Evolutionary conservation across 768 basidiomycete genomes (phyloP), one percentile per base, ranked within the genome.

Genomic region (Termitomyces sp.): DNA sequence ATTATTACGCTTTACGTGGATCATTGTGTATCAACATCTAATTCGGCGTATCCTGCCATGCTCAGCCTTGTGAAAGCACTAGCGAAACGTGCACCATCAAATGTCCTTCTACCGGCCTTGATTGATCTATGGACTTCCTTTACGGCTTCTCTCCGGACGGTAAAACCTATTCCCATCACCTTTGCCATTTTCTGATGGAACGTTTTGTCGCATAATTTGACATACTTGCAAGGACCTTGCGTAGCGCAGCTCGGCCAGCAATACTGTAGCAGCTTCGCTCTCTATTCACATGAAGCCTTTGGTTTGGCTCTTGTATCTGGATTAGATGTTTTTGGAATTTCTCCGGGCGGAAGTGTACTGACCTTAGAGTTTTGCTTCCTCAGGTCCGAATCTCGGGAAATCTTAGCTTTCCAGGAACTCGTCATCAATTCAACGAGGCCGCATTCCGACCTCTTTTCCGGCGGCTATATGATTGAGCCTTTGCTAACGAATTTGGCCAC

Each of bases 391-490:
- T 66, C 70, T 7, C 71, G 73, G 47, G 76, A 85, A 11, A 84
- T 92, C 60, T 71, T 81, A 1, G 88, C 95, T 0, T 98, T 97
- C 81, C 81, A 88, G 11, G 92, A 96, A 72, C 77, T 98, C 9
- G 91, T 95, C 11, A 85, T 93, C 57, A 98, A 73, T 79, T 99
- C 57, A 97, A 96, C 69, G 97, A 98, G 67, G 85, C 86, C 0
- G 83, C 89, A 0, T 98, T 99, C 86, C 84, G 86, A 63, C 95
- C 96, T 0, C 77, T 98, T 15, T 96, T 98, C 83, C 86, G 94
- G 58, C 87, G 88, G 57, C 73, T 96, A 60, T 94, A 92, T 68
- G 97, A 99, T 70, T 99, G 97, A 97, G 94, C 94, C 0, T 95
- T 95, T 67, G 82, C 81, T 1, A 77, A 79, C 60, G 82, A 81